Conservation (phyloP, 2,329 filamentous ascomycete species). For the Diaporthe humulicola region DNA sequence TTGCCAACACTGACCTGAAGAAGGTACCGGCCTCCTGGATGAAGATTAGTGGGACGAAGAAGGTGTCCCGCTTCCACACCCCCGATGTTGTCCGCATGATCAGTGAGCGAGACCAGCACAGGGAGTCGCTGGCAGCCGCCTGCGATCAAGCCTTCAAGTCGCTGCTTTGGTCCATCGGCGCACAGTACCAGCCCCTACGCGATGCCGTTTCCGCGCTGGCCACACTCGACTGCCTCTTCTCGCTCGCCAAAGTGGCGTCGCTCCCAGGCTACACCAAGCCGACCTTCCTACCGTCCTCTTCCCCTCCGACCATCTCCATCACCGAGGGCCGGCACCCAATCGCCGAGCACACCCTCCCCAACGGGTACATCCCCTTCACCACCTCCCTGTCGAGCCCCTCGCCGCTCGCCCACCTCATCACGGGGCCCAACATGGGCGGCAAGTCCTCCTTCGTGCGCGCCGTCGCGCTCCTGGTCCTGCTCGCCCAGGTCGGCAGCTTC, state of each 20-base stretch:
- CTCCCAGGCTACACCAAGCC: conserved; percentile 92
- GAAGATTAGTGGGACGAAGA: conserved; percentile 96
- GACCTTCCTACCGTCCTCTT: conserved; percentile 70
- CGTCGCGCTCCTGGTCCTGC: conserved; percentile 90
- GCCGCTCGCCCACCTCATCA: conserved; percentile 86
- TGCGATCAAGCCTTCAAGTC: conserved; percentile 86
- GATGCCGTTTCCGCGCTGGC: conserved; percentile 90
- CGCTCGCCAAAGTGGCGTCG: conserved; percentile 84
- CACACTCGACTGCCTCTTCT: conserved; percentile 89
- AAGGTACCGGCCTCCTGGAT: conserved; percentile 93
- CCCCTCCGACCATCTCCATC: conserved; percentile 78
- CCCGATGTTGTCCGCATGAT: conserved; percentile 88
- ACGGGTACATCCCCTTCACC: conserved; percentile 92
- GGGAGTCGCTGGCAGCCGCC: conserved; percentile 90
- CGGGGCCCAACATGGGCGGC: conserved; percentile 98
- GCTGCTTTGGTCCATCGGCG: conserved; percentile 80
- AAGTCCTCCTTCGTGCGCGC: conserved; percentile 98
- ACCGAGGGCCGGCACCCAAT: conserved; percentile 89
- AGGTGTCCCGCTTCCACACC: conserved; percentile 91
- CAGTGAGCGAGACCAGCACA: conserved; percentile 92
- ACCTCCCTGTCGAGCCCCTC: conserved; percentile 76
- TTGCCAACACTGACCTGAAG: conserved; percentile 85
- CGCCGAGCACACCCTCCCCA: conserved; percentile 89
- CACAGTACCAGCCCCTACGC: conserved; percentile 90
- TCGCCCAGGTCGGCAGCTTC: conserved; percentile 95